Evolutionary conservation across 2,329 filamentous ascomycete genomes (phyloP).

Genomic region (Xylaria sp.): DNA sequence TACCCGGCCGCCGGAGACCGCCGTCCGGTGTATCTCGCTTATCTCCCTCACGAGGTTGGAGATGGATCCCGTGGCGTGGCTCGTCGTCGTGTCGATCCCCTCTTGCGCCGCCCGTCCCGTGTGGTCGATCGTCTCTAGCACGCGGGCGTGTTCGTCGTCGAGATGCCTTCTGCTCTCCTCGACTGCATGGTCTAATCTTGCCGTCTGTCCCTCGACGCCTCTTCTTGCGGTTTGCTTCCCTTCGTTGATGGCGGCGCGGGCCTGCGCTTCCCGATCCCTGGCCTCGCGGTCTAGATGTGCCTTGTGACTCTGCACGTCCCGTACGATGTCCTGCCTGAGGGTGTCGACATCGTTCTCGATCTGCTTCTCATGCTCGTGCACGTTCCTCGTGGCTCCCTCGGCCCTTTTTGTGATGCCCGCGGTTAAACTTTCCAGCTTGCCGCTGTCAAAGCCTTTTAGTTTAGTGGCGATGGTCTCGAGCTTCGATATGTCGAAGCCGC

Average conservation of each 20-base stretch:
- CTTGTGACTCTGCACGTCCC: conserved; percentile 35
- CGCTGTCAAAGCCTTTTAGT: conserved; percentile 32
- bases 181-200: background rate
- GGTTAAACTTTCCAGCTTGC: conserved; percentile 33
- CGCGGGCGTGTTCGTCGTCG: conserved; percentile 14
- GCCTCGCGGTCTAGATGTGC: conserved; percentile 36
- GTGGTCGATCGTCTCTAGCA: conserved; percentile 13
- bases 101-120: conserved; percentile 28
- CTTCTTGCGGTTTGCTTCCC: conserved; percentile 23
- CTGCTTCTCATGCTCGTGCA: conserved; percentile 40
- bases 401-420: conserved; percentile 34
- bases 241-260: conserved; percentile 25
- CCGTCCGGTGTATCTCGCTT: conserved; percentile 32
- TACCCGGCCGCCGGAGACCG: conserved; percentile 15
- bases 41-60: conserved; percentile 23
- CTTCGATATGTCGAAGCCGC: conserved; percentile 41
- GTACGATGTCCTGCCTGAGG: conserved; percentile 32
- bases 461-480: conserved; percentile 39
- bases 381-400: conserved; percentile 30
- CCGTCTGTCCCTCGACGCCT: conserved; percentile 20
- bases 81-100: conserved; percentile 16
- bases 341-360: conserved; percentile 36
- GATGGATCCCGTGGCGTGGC: conserved; percentile 19
- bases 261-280: conserved; percentile 29
- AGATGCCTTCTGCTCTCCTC: background rate